Percentiles rank a stretch among this genome's conserved stretches.
These are phyloP conservation scores for Cucumis cinereus DNA, from an alignment of 306 rosid species.

Conservation along the genomic window DNA sequence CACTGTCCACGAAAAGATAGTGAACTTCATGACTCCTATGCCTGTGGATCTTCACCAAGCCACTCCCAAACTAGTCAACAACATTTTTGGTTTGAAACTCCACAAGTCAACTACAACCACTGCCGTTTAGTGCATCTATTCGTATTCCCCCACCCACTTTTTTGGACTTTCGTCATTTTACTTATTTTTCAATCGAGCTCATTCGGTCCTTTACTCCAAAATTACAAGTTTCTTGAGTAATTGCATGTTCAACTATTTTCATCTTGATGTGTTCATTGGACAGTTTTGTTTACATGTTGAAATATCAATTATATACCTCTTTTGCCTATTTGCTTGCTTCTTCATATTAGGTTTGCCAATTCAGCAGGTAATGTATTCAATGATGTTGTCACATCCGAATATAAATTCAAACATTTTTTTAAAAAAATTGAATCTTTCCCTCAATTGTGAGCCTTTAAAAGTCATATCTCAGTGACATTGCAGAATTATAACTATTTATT, in stretches of 20 bases:
- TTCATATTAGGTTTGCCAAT: too few species aligned
- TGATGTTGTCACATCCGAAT: too few species aligned
- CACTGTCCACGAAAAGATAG: slow-evolving; percentile 72
- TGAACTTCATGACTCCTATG: slow-evolving; percentile 66
- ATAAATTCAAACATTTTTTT: too few species aligned
- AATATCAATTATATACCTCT: neutral
- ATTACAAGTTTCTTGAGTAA: neutral
- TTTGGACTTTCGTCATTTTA: neutral
- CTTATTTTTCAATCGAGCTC: neutral
- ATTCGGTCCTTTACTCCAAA: neutral
- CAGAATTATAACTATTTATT: neutral
- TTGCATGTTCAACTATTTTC: neutral
- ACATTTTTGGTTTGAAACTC: slow-evolving; percentile 60
- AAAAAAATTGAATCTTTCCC: too few species aligned
- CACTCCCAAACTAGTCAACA: slow-evolving; percentile 48
- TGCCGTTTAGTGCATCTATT: neutral
- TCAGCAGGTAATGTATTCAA: too few species aligned
- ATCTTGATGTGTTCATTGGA: neutral
- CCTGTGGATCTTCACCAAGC: slow-evolving; percentile 38
- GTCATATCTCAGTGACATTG: neutral
- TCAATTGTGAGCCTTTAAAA: neutral
- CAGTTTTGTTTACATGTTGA: neutral
- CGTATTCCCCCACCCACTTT: neutral
- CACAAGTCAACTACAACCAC: slow-evolving; percentile 15
- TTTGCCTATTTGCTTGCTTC: too few species aligned